Conservation (phyloP, 2,329 filamentous ascomycete species). For the Phyllosticta paracitricarpa region DNA sequence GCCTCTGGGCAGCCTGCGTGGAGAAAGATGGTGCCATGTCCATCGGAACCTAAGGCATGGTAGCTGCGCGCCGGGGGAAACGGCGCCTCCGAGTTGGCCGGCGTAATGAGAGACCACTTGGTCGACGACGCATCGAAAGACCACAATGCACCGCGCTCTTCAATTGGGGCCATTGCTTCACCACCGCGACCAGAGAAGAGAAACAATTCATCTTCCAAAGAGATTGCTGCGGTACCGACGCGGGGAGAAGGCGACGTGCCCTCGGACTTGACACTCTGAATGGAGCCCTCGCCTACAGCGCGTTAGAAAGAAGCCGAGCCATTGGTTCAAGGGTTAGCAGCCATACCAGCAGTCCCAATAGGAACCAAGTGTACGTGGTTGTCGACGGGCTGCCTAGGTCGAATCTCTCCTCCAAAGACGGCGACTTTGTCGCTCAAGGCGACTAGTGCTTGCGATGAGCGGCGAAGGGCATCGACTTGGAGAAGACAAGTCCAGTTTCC, state of each 20-base stretch:
- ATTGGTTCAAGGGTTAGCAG: background rate
- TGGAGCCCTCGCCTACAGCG: background rate
- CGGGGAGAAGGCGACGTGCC: constrained; percentile 49
- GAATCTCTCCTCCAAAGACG: constrained; percentile 69
- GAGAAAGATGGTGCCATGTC: constrained; percentile 60
- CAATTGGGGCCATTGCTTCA: constrained; percentile 56
- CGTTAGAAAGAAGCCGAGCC: background rate
- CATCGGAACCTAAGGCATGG: constrained; percentile 56
- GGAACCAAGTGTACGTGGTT: constrained; percentile 58
- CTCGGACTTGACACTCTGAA: constrained; percentile 9
- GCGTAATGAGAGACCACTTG: constrained; percentile 56
- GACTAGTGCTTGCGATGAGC: constrained; percentile 65
- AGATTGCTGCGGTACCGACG: constrained; percentile 62
- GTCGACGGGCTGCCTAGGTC: constrained; percentile 57
- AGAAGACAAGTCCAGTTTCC: constrained; percentile 30
- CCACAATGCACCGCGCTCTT: constrained; percentile 69
- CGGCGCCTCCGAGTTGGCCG: constrained; percentile 37
- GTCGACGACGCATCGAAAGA: constrained; percentile 56
- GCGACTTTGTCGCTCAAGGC: constrained; percentile 49
- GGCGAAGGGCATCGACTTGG: constrained; percentile 40
- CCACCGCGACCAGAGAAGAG: constrained; percentile 72
- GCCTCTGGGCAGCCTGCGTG: constrained; percentile 64
- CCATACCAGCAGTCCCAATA: background rate
- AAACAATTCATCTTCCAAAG: constrained; percentile 62
- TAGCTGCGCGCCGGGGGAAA: constrained; percentile 60